Evolutionary conservation across 257 asterid species (phyloP).

Genomic region (Plectranthus barbatus): DNA sequence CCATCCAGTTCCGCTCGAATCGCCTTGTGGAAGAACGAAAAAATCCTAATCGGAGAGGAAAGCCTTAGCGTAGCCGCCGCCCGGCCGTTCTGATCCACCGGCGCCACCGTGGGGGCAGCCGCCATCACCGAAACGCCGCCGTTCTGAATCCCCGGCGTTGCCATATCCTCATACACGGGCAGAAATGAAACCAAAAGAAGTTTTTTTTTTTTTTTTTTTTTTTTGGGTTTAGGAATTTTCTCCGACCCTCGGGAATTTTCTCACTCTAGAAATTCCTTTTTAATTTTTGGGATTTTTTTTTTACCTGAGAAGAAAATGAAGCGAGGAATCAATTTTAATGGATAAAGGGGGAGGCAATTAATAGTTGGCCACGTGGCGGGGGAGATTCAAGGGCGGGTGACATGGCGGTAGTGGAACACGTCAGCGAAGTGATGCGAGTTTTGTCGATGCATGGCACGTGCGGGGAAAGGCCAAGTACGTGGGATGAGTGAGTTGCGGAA

Average conservation of each 20-base stretch:
- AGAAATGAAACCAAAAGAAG: not conserved
- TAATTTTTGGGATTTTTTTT: not conserved
- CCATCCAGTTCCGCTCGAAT: slow-evolving; percentile 72
- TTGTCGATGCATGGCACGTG: slow-evolving; percentile 51
- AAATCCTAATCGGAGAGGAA: slow-evolving; percentile 76
- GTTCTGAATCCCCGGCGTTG: slow-evolving; percentile 58
- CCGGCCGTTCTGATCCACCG: slow-evolving; percentile 40
- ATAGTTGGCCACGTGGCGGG: slow-evolving; percentile 57
- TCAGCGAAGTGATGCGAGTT: slow-evolving; percentile 26
- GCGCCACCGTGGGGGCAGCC: slow-evolving; percentile 30
- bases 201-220: not conserved
- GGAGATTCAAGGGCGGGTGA: slow-evolving; percentile 22
- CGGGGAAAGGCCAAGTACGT: slow-evolving; percentile 33
- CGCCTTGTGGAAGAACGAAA: slow-evolving; percentile 72
- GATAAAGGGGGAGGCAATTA: slow-evolving; percentile 53
- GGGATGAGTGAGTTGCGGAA: slow-evolving; percentile 25
- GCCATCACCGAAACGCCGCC: slow-evolving; percentile 46
- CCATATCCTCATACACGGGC: slow-evolving; percentile 14
- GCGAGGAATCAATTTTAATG: slow-evolving; percentile 20
- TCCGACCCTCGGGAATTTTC: slow-evolving; percentile 16
- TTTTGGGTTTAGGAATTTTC: slow-evolving; percentile 3
- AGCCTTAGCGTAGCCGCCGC: slow-evolving; percentile 27
- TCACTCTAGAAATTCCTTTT: slow-evolving; percentile 20
- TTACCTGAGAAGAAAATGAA: slow-evolving; percentile 16
- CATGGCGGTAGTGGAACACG: slow-evolving; percentile 54